Base-by-base conservation (phyloP, 306 rosid genomes). In the Argentina anserina region DNA sequence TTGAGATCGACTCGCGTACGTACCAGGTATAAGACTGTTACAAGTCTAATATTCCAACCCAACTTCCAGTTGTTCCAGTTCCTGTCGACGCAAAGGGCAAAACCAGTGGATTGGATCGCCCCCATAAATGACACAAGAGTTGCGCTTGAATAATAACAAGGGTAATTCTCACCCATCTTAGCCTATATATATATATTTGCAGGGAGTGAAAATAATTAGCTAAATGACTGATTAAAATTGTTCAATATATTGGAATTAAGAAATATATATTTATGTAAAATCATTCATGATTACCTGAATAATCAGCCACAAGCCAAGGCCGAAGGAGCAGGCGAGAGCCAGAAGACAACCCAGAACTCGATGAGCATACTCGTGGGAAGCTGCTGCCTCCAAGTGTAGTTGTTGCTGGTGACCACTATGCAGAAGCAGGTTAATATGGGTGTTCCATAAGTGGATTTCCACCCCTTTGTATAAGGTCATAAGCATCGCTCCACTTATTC, bases 401-500 rank as follows among this genome's bases (percentile, higher is more conserved):
- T 9, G 21, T 6, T 9, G 21, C 4, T 59, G 72, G 12, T 47
- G 23, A 11, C 10, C n/a, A 6, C 46, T 28, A 69, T 72, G 81
- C 76, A 86, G 18, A 29, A 89, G n/a, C n/a, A n/a, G 87, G 87
- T 89, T 74, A 47, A 89, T 23, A 67, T 87, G 88, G 36, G 87
- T 81, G 5, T 84, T 75, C 91, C 91, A 86, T 3, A 92, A 75
- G 53, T 84, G 4, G 41, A 89, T 70, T 45, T 86, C 80, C 15
- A 53, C 26, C 2, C 96, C 97, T 77, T 77, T 86, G 76, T 84
- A 60, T 63, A 89, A 80, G 0, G 91, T 87, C 42, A 92, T 67
- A 28, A 89, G 2, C 91, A 87, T 86, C 42, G 97, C 93, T 70
- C 96, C 97, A 56, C 90, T 89, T 33, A 92, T 83, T 67, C 97